These are phyloP conservation scores for Ophidiomyces ophidiicola DNA, from an alignment of 2,329 filamentous ascomycete species.

Conservation along the genomic window DNA sequence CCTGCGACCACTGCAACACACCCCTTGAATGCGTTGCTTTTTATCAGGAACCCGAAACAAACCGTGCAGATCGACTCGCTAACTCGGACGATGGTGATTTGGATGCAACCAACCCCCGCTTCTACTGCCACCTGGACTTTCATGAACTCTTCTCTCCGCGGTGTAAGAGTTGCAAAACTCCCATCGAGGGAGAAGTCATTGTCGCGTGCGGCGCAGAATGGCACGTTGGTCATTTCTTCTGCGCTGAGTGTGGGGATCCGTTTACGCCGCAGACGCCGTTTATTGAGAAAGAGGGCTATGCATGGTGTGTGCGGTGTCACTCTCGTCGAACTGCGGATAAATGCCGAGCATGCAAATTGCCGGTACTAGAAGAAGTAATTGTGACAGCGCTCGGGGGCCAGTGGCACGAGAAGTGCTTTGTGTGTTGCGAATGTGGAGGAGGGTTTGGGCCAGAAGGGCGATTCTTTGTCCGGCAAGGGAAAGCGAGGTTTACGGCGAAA, in stretches of 20 bases:
- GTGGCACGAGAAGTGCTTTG: constrained; percentile 90
- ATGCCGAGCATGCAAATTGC: constrained; percentile 70
- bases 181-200: constrained; percentile 89
- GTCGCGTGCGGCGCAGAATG: constrained; percentile 90
- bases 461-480: constrained; percentile 50
- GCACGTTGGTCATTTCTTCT: constrained; percentile 98
- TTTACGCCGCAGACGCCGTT: constrained; percentile 59
- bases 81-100: constrained; percentile 52
- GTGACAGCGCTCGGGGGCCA: constrained; percentile 78
- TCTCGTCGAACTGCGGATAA: constrained; percentile 82
- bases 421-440: constrained; percentile 56
- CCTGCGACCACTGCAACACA: constrained; percentile 76
- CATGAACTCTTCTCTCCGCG: constrained; percentile 86
- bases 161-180: constrained; percentile 92
- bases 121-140: constrained; percentile 98
- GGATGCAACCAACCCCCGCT: constrained; percentile 46
- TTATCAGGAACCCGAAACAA: constrained; percentile 72
- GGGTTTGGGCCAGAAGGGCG: constrained; percentile 48
- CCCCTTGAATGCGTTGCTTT: constrained; percentile 91
- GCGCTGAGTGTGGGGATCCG: constrained; percentile 87
- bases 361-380: constrained; percentile 81
- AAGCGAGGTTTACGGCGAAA: constrained; percentile 34
- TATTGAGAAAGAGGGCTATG: constrained; percentile 94
- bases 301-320: constrained; percentile 91
- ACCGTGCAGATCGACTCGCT: constrained; percentile 57